These are phyloP conservation scores for Emmonsiellopsis sp. DNA, from an alignment of 2,329 filamentous ascomycete species.

Conservation along the genomic window DNA sequence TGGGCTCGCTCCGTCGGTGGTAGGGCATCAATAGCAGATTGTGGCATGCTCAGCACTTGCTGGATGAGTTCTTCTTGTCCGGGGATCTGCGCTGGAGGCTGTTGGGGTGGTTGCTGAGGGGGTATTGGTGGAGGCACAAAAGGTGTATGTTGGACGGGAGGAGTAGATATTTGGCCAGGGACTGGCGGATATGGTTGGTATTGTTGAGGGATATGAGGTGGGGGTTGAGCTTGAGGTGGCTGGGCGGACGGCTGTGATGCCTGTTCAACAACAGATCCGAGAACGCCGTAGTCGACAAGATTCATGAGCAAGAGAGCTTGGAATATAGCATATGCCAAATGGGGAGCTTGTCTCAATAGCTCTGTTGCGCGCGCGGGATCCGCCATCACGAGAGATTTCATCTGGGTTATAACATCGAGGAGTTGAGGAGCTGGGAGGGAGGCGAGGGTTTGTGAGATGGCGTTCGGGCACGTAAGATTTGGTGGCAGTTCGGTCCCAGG, in stretches of 20 bases:
- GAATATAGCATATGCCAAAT: constrained; percentile 90
- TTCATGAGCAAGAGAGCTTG: constrained; percentile 89
- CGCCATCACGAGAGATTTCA: constrained; percentile 77
- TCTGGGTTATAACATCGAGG: constrained; percentile 84
- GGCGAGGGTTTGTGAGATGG: constrained; percentile 82
- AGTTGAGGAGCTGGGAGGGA: constrained; percentile 80
- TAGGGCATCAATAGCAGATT: constrained; percentile 69
- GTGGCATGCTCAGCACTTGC: constrained; percentile 71
- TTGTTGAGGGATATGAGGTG: constrained; percentile 25
- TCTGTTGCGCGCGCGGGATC: constrained; percentile 79
- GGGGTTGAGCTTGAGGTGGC: constrained; percentile 29
- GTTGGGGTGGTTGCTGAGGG: constrained; percentile 32
- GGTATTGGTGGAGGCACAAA: constrained; percentile 31
- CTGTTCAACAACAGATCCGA: constrained; percentile 69
- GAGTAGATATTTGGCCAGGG: constrained; percentile 42
- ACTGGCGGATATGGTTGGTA: constrained; percentile 28
- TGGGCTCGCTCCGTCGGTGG: constrained; percentile 67
- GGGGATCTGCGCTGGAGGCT: constrained; percentile 34
- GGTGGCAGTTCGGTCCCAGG: constrained; percentile 74
- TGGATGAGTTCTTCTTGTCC: constrained; percentile 67
- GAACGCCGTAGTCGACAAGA: constrained; percentile 74
- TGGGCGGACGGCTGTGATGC: constrained; percentile 34
- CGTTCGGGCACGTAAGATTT: constrained; percentile 74
- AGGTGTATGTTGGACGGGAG: constrained; percentile 36
- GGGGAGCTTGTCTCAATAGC: constrained; percentile 77